Conservation (phyloP, 768 basidiomycete genomes). For the Boletus fagicola region DNA sequence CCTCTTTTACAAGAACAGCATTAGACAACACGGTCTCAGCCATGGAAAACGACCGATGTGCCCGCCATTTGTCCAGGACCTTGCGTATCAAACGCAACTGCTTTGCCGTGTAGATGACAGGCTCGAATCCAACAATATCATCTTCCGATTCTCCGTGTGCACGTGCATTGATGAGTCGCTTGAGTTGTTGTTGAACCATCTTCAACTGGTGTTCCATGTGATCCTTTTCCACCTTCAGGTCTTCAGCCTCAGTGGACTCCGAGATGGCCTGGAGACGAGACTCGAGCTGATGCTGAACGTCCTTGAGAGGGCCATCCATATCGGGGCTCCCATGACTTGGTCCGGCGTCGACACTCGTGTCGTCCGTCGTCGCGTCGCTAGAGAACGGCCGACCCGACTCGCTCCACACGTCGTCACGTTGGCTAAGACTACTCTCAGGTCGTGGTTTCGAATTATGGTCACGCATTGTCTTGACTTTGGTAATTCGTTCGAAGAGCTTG, state of each 20-base stretch:
- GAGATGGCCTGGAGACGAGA: slow-evolving; percentile 59
- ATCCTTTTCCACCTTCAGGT: slow-evolving; percentile 85
- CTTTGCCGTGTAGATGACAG: slow-evolving; percentile 76
- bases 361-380: slow-evolving; percentile 80
- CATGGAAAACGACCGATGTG: slow-evolving; percentile 85
- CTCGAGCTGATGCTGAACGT: slow-evolving; percentile 75
- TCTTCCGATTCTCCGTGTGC: slow-evolving; percentile 73
- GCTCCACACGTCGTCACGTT: slow-evolving; percentile 87
- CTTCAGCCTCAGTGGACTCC: slow-evolving; percentile 75
- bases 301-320: slow-evolving; percentile 59
- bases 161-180: slow-evolving; percentile 70
- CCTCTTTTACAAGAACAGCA: slow-evolving; percentile 89
- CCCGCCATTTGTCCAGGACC: slow-evolving; percentile 83
- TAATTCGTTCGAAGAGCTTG: slow-evolving; percentile 91
- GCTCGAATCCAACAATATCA: slow-evolving; percentile 66
- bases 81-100: slow-evolving; percentile 81
- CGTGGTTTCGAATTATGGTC: slow-evolving; percentile 78
- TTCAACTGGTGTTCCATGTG: slow-evolving; percentile 90
- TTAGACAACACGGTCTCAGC: slow-evolving; percentile 83
- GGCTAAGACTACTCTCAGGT: slow-evolving; percentile 86
- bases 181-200: slow-evolving; percentile 80
- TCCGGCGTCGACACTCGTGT: slow-evolving; percentile 76
- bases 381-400: slow-evolving; percentile 78
- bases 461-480: slow-evolving; percentile 85
- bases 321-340: slow-evolving; percentile 64